phyloP scores from a whole-genome alignment of 495 filamentous ascomycete species.

The Penicillium antarcticum region DNA sequence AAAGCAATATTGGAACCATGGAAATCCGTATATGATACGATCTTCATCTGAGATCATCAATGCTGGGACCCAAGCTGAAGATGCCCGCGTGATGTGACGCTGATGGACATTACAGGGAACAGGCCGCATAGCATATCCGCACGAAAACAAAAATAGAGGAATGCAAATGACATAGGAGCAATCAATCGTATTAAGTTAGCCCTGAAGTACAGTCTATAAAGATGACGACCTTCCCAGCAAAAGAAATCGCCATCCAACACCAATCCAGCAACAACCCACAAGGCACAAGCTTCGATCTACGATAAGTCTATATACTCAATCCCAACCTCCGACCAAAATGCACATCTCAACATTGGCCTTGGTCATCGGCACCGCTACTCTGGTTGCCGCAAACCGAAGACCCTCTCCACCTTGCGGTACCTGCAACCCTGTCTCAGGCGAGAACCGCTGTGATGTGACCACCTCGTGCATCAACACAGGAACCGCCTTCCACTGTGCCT shows the following conservation, averaged over 20 bases:
- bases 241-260: slow-evolving; percentile 3
- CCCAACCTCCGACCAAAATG: slow-evolving; percentile 20
- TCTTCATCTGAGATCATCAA: not conserved
- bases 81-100: slow-evolving; percentile 1
- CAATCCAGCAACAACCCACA: not conserved
- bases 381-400: slow-evolving; percentile 19
- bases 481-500: slow-evolving; percentile 73
- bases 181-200: not conserved
- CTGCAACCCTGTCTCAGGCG: slow-evolving; percentile 42
- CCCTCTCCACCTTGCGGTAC: slow-evolving; percentile 31
- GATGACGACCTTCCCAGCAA: slow-evolving; percentile 1
- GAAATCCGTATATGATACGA: not conserved
- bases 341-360: slow-evolving; percentile 21
- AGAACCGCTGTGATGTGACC: slow-evolving; percentile 40
- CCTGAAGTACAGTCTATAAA: slow-evolving; percentile 11
- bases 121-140: not conserved
- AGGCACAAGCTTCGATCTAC: not conserved
- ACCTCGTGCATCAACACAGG: slow-evolving; percentile 58
- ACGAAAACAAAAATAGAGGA: not conserved
- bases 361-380: slow-evolving; percentile 20
- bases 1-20: not conserved
- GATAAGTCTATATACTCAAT: slow-evolving; percentile 8
- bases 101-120: not conserved
- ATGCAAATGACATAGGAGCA: not conserved
- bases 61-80: not conserved